These are phyloP conservation scores for Ustilago xerochloae DNA, from an alignment of 1,284 basidiomycete genomes.

Conservation along the genomic window DNA sequence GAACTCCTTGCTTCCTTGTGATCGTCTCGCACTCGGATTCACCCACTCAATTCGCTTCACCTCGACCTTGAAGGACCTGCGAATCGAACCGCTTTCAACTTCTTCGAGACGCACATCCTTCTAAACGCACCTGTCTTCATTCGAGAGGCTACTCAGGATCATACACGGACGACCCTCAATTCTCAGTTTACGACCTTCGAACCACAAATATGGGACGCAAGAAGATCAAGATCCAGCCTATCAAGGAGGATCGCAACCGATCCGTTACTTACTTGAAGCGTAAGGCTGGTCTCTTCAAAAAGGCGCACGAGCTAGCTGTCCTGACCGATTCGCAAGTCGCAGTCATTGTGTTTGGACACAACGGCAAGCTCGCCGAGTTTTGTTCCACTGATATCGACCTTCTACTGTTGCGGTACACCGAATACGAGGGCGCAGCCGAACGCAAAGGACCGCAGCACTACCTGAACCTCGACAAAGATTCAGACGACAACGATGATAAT, in stretches of 20 bases:
- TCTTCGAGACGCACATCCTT: neutral
- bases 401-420: constrained; percentile 56
- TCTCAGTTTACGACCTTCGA: neutral
- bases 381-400: constrained; percentile 62
- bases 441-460: constrained; percentile 48
- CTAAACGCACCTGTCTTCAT: neutral
- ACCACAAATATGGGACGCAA: constrained; percentile 77
- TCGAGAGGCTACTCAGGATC: neutral
- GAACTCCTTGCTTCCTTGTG: neutral
- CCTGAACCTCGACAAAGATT: constrained; percentile 40
- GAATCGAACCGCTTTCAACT: neutral
- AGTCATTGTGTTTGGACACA: constrained; percentile 76
- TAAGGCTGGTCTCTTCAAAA: constrained; percentile 89
- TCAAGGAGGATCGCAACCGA: constrained; percentile 87
- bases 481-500: constrained; percentile 37
- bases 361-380: constrained; percentile 64
- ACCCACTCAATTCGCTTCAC: neutral
- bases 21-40: neutral
- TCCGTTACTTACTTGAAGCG: constrained; percentile 92
- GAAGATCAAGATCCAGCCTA: constrained; percentile 90
- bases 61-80: neutral
- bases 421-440: constrained; percentile 47
- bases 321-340: constrained; percentile 78
- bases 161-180: constrained; percentile 7
- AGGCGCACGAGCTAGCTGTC: constrained; percentile 87